These are phyloP conservation scores for Whalleya microplaca DNA, from an alignment of 2,329 filamentous ascomycete species.

Conservation along the genomic window DNA sequence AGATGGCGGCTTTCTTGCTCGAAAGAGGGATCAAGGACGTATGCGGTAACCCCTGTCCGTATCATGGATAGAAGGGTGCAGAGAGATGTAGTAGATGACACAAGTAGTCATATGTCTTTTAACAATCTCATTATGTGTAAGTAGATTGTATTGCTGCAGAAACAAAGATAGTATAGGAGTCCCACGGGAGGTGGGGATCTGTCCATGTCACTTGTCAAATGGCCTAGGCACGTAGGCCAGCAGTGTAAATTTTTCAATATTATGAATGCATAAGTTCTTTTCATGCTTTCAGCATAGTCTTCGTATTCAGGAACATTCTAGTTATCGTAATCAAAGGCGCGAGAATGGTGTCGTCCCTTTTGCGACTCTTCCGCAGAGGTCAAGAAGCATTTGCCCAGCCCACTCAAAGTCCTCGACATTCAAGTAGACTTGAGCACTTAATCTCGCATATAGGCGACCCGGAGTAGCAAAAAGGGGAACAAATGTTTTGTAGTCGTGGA, in stretches of 20 bases:
- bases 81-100: neutral
- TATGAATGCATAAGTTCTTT: too few species aligned
- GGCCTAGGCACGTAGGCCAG: too few species aligned
- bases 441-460: conserved; percentile 67
- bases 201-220: too few species aligned
- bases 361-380: conserved; percentile 46
- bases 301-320: neutral
- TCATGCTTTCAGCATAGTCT: too few species aligned
- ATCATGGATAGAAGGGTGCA: neutral
- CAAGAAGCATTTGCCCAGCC: conserved; percentile 62
- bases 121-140: too few species aligned
- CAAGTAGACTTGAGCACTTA: conserved; percentile 86
- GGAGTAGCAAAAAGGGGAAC: conserved; percentile 66
- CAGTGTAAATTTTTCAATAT: too few species aligned
- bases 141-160: too few species aligned
- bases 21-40: conserved; percentile 4
- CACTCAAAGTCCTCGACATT: conserved; percentile 78
- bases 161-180: too few species aligned
- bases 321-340: conserved; percentile 18
- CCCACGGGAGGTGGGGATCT: too few species aligned
- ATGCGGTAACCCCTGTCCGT: neutral
- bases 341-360: conserved; percentile 24
- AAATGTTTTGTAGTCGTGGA: conserved; percentile 71
- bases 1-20: neutral
- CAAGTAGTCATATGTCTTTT: too few species aligned